Evolutionary conservation across 768 basidiomycete species (phyloP), one percentile per base, ranked within the genome.

Genomic region (Strobilomyces dryophilus): DNA sequence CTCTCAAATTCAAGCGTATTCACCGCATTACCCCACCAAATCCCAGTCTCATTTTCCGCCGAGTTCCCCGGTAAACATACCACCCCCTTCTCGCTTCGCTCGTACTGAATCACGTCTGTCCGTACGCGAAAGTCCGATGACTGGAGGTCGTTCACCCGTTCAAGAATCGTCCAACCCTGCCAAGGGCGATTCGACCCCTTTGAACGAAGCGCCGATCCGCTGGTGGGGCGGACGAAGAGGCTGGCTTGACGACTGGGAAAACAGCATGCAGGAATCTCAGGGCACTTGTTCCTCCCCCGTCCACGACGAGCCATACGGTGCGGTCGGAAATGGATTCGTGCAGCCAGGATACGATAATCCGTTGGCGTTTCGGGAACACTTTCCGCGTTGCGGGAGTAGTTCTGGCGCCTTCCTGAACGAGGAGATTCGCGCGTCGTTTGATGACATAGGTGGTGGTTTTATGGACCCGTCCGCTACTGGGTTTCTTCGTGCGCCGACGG

Each of bases 241-340:
- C 20, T 64, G 62, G 62, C 37, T 45, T 8, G 45, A 61, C 9
- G 62, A 64, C 35, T 65, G 62, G 62, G 53, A 53, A 40, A 50
- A 40, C 39, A 20, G n/a, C 18, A 12, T 27, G 7, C 48, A 46
- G 42, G 49, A 49, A 12, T 35, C 27, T 32, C 42, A 27, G 44
- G 37, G 47, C 27, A 9, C 24, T 17, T 41, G 48, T 56, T 29
- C 31, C 46, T 34, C 27, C 15, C 12, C 42, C 34, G 12, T 15
- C 7, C 4, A 17, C 14, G 32, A 7, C 11, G 46, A 42, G 5
- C 20, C 31, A 10, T 37, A 47, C 3, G 35, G 41, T 17, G 6
- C 18, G 11, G 34, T 35, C 34, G 39, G 40, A 14, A 39, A 11
- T 41, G 41, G 31, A 34, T 12, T 18, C 14, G 17, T 35, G 5